Conservation (phyloP, 2,329 filamentous ascomycete genomes). For the Fusarium euwallaceae region DNA sequence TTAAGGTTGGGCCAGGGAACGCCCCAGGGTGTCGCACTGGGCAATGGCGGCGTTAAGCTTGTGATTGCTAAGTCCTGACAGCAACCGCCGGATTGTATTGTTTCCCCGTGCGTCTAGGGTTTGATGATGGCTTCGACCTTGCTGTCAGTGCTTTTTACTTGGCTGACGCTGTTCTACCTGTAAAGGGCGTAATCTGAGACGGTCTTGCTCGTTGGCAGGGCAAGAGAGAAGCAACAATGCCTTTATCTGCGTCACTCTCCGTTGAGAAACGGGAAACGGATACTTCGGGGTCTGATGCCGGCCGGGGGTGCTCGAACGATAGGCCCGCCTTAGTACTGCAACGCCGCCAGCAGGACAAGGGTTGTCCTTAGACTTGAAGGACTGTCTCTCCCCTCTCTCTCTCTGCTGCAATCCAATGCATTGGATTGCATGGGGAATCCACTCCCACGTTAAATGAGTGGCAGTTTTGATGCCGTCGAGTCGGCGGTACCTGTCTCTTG, state of each 20-base stretch:
- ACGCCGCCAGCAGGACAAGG: conserved; percentile 6
- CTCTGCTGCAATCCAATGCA: neutral
- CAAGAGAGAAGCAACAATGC: neutral
- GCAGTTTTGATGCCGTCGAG: conserved; percentile 10
- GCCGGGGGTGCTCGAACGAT: conserved; percentile 1
- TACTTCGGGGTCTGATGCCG: neutral
- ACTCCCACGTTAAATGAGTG: conserved; percentile 16
- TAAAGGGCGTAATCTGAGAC: neutral
- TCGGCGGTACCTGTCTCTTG: conserved; percentile 9
- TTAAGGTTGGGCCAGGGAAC: conserved; percentile 17
- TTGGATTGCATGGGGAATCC: conserved; percentile 1
- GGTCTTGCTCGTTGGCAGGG: neutral
- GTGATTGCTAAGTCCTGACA: neutral
- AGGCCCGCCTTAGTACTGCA: conserved; percentile 18
- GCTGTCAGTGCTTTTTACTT: neutral
- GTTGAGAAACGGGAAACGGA: conserved; percentile 19
- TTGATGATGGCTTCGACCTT: conserved; percentile 3
- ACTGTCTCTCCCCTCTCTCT: neutral
- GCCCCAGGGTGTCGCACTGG: conserved; percentile 2
- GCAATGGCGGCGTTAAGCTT: conserved; percentile 7
- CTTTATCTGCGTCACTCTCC: conserved; percentile 16
- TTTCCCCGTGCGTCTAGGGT: neutral
- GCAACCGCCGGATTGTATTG: neutral
- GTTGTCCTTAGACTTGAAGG: conserved; percentile 6
- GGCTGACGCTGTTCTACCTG: too few species aligned